A percentile compares a stretch with the other conserved stretches of the same genome.
phyloP scores from a whole-genome alignment of 1,284 basidiomycete species.

The Lentinus polychrous region DNA sequence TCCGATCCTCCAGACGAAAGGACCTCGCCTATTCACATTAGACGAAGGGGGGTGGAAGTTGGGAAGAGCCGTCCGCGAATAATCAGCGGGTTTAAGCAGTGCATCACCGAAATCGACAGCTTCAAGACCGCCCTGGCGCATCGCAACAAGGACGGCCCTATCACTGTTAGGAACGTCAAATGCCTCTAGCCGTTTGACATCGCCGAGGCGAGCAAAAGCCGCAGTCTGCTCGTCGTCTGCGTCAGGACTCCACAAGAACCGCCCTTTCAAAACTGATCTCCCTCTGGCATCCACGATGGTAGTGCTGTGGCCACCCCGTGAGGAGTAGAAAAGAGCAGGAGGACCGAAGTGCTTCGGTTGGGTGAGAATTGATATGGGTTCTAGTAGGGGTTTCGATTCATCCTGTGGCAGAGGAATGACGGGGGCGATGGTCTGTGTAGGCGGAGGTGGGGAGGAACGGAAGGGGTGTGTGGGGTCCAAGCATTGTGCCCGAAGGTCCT shows the following conservation, averaged over 20 bases:
- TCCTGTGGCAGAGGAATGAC: slow-evolving; percentile 17
- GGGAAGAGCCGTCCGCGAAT: slow-evolving; percentile 61
- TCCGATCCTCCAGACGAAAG: slow-evolving; percentile 77
- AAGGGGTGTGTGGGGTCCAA: slow-evolving; percentile 75
- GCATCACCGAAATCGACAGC: slow-evolving; percentile 73
- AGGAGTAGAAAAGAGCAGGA: slow-evolving; percentile 81
- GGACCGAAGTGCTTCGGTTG: slow-evolving; percentile 81
- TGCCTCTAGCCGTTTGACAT: slow-evolving; percentile 72
- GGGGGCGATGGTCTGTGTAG: slow-evolving; percentile 12
- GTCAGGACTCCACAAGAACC: slow-evolving; percentile 67
- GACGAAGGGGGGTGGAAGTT: slow-evolving; percentile 55
- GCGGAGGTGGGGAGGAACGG: slow-evolving; percentile 40
- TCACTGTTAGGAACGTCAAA: slow-evolving; percentile 55
- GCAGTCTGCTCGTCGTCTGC: slow-evolving; percentile 37
- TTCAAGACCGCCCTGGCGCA: slow-evolving; percentile 77
- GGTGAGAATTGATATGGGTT: slow-evolving; percentile 72
- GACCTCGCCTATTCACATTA: slow-evolving; percentile 56
- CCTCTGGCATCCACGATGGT: slow-evolving; percentile 80
- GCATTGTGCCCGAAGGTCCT: slow-evolving; percentile 66
- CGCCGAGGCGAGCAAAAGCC: slow-evolving; percentile 51
- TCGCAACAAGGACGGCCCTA: slow-evolving; percentile 68
- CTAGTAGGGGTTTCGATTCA: slow-evolving; percentile 53
- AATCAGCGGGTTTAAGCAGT: slow-evolving; percentile 66
- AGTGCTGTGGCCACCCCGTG: slow-evolving; percentile 78
- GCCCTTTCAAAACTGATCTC: slow-evolving; percentile 71